Percentiles rank a stretch among this genome's conserved stretches.
These are phyloP conservation scores for Croton laevigatus DNA, from an alignment of 441 rosid genomes.

Conservation along the genomic window DNA sequence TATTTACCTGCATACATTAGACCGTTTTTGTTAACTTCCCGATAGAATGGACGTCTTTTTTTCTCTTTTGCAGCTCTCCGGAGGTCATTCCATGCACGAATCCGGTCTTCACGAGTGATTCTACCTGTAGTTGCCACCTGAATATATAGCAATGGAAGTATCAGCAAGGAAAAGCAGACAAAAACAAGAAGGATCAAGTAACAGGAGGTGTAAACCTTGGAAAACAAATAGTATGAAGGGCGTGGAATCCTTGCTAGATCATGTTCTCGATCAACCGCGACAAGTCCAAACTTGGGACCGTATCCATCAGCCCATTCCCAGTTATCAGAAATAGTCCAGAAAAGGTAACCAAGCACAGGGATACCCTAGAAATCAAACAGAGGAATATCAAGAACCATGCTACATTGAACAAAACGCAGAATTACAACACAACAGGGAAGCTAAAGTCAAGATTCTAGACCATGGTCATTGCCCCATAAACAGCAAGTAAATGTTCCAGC, in stretches of 20 bases:
- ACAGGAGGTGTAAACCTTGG: slow-evolving; percentile 49
- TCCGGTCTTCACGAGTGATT: slow-evolving; percentile 62
- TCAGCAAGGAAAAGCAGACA: slow-evolving; percentile 6
- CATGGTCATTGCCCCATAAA: slow-evolving; percentile 78
- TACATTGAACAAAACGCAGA: slow-evolving; percentile 10
- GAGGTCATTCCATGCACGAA: slow-evolving; percentile 74
- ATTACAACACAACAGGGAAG: slow-evolving; percentile 7
- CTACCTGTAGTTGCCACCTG: slow-evolving; percentile 73
- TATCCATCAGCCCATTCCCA: slow-evolving; percentile 99
- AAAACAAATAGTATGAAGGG: slow-evolving; percentile 80
- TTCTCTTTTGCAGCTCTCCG: slow-evolving; percentile 61
- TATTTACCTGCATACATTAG: slow-evolving; percentile 90
- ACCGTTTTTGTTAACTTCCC: slow-evolving; percentile 62
- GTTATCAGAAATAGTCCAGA: slow-evolving; percentile 96
- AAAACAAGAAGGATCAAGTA: neutral
- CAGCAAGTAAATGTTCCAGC: slow-evolving; percentile 85
- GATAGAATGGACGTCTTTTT: slow-evolving; percentile 69
- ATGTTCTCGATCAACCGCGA: slow-evolving; percentile 82
- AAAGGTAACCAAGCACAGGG: slow-evolving; percentile 78
- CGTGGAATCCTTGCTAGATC: slow-evolving; percentile 67
- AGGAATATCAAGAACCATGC: slow-evolving; percentile 4
- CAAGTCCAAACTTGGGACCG: slow-evolving; percentile 98
- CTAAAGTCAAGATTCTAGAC: slow-evolving; percentile 40
- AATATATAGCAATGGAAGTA: slow-evolving; percentile 2
- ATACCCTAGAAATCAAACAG: slow-evolving; percentile 57